These are phyloP conservation scores for Tillandsia leiboldiana DNA, from an alignment of 176 grass and related monocot genomes.

Conservation along the genomic window DNA sequence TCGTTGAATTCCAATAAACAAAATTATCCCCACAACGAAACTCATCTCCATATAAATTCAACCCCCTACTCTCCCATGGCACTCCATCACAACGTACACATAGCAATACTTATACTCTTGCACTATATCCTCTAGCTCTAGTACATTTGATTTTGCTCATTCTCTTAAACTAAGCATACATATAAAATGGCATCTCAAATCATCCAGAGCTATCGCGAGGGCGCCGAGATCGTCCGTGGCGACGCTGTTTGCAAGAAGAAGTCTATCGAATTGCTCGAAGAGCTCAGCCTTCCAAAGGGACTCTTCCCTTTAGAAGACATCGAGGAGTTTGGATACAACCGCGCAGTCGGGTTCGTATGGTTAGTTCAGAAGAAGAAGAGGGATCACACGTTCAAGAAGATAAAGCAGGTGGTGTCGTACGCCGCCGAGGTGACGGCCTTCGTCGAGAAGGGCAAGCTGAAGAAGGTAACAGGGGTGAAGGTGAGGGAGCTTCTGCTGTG, in stretches of 20 bases:
- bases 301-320: too few relatives aligned
- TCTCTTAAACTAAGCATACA: neutral
- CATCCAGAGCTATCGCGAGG: constrained; percentile 2
- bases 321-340: too few relatives aligned
- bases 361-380: constrained; percentile 15
- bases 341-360: too few relatives aligned
- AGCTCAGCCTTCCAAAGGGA: neutral
- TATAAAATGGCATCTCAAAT: constrained; percentile 8
- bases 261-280: constrained; percentile 2
- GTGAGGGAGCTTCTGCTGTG: constrained; percentile 31
- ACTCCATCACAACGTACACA: too few relatives aligned
- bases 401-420: constrained; percentile 2
- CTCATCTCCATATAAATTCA: too few relatives aligned
- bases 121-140: neutral
- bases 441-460: neutral
- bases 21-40: too few relatives aligned
- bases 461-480: constrained; percentile 5
- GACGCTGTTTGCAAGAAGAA: constrained; percentile 6
- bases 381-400: constrained; percentile 31
- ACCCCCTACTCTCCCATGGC: too few relatives aligned
- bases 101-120: neutral
- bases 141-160: neutral
- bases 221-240: neutral
- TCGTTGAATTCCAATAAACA: too few relatives aligned
- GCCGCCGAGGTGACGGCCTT: too few relatives aligned